These are phyloP conservation scores for Dendrobium catenatum DNA, from an alignment of 106 monocot species.

Conservation along the genomic window DNA sequence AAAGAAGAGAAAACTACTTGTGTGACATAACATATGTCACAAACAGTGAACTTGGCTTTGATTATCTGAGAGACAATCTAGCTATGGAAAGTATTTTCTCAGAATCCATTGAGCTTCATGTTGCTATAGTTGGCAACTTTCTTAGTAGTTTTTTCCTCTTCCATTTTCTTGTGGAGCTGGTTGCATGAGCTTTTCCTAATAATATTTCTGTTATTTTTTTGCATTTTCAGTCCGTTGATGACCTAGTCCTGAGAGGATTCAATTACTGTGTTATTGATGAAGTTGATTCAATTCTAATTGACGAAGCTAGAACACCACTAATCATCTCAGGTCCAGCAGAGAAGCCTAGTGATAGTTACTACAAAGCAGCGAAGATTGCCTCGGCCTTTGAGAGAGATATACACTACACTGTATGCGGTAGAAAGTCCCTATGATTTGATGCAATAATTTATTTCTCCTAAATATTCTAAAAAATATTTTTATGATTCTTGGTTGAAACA, in stretches of 20 bases:
- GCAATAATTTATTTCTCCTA: background rate
- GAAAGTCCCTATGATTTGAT: background rate
- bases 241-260: slow-evolving; percentile 78
- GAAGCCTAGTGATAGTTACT: slow-evolving; percentile 91
- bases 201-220: slow-evolving; percentile 9
- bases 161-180: background rate
- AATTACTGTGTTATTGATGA: slow-evolving; percentile 97
- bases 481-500: background rate
- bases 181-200: slow-evolving; percentile 8
- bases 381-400: slow-evolving; percentile 87
- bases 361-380: slow-evolving; percentile 95
- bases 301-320: slow-evolving; percentile 97
- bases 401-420: slow-evolving; percentile 78
- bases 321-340: slow-evolving; percentile 96
- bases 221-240: slow-evolving; percentile 66
- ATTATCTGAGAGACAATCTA: slow-evolving; percentile 97
- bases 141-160: slow-evolving; percentile 5
- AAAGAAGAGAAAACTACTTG: slow-evolving; percentile 83
- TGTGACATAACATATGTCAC: slow-evolving; percentile 98
- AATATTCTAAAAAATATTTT: background rate
- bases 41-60: slow-evolving; percentile 95
- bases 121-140: background rate
- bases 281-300: slow-evolving; percentile 99
- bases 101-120: slow-evolving; percentile 3
- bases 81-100: slow-evolving; percentile 63